These are phyloP conservation scores for Raffaelea arxii DNA, from an alignment of 2,329 filamentous ascomycete genomes.

Conservation along the genomic window DNA sequence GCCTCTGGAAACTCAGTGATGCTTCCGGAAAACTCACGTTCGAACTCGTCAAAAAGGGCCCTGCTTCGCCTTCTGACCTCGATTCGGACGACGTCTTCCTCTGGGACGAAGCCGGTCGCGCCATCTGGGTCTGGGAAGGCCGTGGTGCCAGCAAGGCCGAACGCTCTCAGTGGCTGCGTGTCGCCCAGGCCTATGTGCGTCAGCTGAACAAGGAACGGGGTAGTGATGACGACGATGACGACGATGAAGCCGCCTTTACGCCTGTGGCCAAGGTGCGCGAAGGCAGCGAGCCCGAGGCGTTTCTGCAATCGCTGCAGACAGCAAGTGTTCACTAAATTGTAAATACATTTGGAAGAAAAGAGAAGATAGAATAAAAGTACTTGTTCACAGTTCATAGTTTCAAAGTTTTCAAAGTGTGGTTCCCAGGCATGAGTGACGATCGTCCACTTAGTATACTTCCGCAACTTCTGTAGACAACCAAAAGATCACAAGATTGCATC, in stretches of 20 bases:
- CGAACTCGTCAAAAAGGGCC: conserved; percentile 46
- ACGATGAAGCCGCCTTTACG: conserved; percentile 25
- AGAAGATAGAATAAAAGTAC: no score
- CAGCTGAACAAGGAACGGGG: conserved; percentile 22
- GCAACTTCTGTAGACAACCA: no score
- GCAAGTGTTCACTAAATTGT: no score
- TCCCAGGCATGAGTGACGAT: no score
- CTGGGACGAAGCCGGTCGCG: conserved; percentile 44
- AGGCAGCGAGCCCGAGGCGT: conserved; percentile 44
- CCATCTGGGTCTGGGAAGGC: conserved; percentile 60
- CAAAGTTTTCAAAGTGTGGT: no score
- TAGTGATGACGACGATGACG: conserved; percentile 13
- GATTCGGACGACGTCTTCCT: conserved; percentile 54
- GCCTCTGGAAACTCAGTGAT: conserved; percentile 54
- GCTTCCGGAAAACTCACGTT: conserved; percentile 47
- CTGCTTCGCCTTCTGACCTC: conserved; percentile 32
- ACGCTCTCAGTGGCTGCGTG: conserved; percentile 49
- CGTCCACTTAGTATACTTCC: no score
- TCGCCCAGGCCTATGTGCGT: conserved; percentile 46
- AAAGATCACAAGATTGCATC: no score
- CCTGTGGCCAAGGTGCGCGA: conserved; percentile 49
- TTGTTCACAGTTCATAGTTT: no score
- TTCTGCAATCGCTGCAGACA: conserved; percentile 24
- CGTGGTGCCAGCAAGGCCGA: conserved; percentile 45
- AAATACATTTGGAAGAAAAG: no score